Conservation (phyloP, 768 basidiomycete species). For the Tricholoma bakamatsutake region DNA sequence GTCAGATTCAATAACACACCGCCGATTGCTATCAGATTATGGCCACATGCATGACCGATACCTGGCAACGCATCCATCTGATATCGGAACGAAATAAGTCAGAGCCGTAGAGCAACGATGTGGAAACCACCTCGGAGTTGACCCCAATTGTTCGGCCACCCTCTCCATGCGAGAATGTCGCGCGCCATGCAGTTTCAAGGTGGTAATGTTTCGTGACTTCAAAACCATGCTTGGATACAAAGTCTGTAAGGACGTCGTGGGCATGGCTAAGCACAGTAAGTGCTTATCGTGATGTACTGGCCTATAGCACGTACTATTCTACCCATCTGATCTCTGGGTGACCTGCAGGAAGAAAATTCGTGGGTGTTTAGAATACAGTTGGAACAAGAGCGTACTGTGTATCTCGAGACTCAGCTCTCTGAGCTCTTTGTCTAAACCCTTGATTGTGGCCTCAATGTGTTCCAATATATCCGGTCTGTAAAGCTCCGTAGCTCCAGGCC, state of each 20-base stretch:
- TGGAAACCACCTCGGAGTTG: constrained; percentile 61
- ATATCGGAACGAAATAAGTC: neutral
- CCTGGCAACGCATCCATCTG: constrained; percentile 61
- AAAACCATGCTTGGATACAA: constrained; percentile 64
- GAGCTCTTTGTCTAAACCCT: constrained; percentile 47
- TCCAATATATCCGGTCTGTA: constrained; percentile 55
- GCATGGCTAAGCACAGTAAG: constrained; percentile 43
- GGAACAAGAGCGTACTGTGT: constrained; percentile 40
- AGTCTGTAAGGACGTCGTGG: constrained; percentile 63
- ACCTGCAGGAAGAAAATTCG: constrained; percentile 30
- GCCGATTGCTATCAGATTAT: constrained; percentile 77
- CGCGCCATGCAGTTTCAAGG: constrained; percentile 72
- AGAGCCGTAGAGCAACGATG: neutral
- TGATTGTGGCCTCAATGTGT: constrained; percentile 54
- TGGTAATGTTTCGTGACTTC: constrained; percentile 53
- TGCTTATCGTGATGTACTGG: neutral
- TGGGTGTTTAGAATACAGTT: neutral
- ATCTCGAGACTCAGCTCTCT: constrained; percentile 65
- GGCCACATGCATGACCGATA: constrained; percentile 73
- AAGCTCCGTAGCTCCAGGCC: constrained; percentile 28
- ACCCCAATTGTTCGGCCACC: constrained; percentile 71
- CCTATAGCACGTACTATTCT: constrained; percentile 46
- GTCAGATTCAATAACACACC: constrained; percentile 17
- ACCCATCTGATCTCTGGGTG: constrained; percentile 67
- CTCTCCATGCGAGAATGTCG: constrained; percentile 54